A percentile compares a stretch with the other conserved stretches of the same genome.
Evolutionary conservation across 2,329 filamentous ascomycete genomes (phyloP).

Genomic region (Clarireedia paspali): DNA sequence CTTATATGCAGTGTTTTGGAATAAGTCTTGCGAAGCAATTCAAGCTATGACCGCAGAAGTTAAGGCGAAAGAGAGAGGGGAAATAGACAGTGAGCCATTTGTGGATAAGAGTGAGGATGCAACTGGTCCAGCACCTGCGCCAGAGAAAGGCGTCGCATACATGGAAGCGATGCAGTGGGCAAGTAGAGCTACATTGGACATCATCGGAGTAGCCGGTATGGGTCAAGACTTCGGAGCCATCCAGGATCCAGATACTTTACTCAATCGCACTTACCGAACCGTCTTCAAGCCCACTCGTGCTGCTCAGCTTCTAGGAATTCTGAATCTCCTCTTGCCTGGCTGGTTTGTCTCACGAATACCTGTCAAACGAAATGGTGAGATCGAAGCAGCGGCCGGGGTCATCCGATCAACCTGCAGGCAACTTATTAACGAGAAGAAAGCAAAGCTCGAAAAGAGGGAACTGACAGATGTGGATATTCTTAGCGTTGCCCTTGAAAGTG

Average conservation of each 20-base stretch:
- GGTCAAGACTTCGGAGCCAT: constrained; percentile 64
- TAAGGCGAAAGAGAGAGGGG: constrained; percentile 31
- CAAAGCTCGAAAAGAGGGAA: constrained; percentile 41
- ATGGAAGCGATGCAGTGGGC: constrained; percentile 56
- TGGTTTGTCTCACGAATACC: constrained; percentile 59
- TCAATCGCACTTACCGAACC: constrained; percentile 48
- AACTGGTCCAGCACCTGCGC: background rate
- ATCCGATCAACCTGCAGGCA: constrained; percentile 61
- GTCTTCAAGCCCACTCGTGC: constrained; percentile 47
- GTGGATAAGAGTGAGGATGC: constrained; percentile 6
- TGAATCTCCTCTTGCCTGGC: constrained; percentile 54
- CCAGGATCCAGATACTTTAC: constrained; percentile 48
- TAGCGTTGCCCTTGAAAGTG: constrained; percentile 69
- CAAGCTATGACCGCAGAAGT: constrained; percentile 49
- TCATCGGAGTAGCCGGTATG: constrained; percentile 66
- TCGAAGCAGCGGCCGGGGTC: constrained; percentile 45
- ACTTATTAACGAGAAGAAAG: constrained; percentile 65
- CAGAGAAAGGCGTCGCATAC: constrained; percentile 30
- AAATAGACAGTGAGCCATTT: constrained; percentile 32
- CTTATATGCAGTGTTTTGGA: constrained; percentile 78
- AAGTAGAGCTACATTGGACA: constrained; percentile 63
- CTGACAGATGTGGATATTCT: constrained; percentile 63
- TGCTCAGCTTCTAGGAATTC: constrained; percentile 47
- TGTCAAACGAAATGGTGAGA: constrained; percentile 59
- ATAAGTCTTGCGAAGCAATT: constrained; percentile 62